Base-by-base conservation (phyloP, 805 yeast species). In the Schwanniomyces polymorphus region DNA sequence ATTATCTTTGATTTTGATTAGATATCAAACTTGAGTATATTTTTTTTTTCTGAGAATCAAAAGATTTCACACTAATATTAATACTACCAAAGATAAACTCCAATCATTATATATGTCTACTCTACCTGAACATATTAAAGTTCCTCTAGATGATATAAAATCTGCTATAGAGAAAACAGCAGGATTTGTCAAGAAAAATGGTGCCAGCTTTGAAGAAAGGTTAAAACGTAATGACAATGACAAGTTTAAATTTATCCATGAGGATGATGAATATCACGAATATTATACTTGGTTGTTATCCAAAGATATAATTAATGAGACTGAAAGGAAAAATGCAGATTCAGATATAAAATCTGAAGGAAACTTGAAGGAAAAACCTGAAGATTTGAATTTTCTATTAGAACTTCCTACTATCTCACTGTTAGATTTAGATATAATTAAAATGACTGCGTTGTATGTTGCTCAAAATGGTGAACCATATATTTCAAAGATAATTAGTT, bases 151-250 rank as follows among this genome's bases (percentile, higher is more conserved):
- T 7, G 74, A 75, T 10, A 55, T 76, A 5, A 65, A 70, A 50
- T 75, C 74, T 12, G 75, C 80, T 16, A 84, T 91, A 16, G 83
- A 80, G 43, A 87, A 85, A 58, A 87, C 96, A 0, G 90, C 85
- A 0, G 79, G 72, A 3, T 88, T 85, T 57, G 89, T 91, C 5
- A 54, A 67, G 26, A 73, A 86, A 51, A 86, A 88, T 58, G 97
- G 96, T 0, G 56, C 61, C 0, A 68, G 78, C 1, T 88, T 89
- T 64, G 94, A 85, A 56, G 68, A 70, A 8, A 69, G 86, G 42
- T 75, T 88, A 47, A 65, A 67, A 14, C 70, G 67, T 31, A 82
- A 83, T 51, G 62, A 69, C 12, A 75, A 75, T 43, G 71, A 73
- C 27, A 81, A 82, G 58, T 88, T 90, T 62, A 68, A 78, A n/a